phyloP scores from a whole-genome alignment of 768 basidiomycete species.

The Steccherinum ochraceum region DNA sequence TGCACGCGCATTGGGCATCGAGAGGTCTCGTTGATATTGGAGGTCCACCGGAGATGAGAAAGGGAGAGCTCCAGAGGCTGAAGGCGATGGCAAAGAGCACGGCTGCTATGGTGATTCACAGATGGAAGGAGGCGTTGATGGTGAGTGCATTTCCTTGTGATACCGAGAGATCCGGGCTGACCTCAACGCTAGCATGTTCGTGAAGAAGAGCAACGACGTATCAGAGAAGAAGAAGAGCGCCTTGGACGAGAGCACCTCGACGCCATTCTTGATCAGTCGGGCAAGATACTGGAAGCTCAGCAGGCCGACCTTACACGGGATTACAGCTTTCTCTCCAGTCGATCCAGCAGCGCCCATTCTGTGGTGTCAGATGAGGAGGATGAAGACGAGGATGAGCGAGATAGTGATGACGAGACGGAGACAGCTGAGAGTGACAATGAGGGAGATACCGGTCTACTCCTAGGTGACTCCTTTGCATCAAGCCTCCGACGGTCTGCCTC shows the following conservation, averaged over 20 bases:
- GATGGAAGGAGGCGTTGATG: constrained; percentile 87
- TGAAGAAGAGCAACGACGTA: constrained; percentile 54
- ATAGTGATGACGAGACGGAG: constrained; percentile 30
- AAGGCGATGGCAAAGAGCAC: constrained; percentile 66
- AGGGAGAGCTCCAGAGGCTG: constrained; percentile 67
- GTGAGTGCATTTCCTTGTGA: constrained; percentile 38
- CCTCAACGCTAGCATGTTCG: constrained; percentile 53
- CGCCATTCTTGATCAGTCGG: constrained; percentile 85
- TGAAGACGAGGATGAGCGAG: constrained; percentile 24
- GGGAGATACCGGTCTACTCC: neutral
- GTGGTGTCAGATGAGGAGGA: constrained; percentile 14
- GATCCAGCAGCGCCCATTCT: constrained; percentile 47
- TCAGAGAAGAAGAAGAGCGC: constrained; percentile 72
- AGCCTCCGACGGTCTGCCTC: neutral
- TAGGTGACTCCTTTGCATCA: neutral
- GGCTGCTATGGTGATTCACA: constrained; percentile 58
- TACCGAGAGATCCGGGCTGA: neutral
- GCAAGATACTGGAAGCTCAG: constrained; percentile 80
- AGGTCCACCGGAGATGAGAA: constrained; percentile 29
- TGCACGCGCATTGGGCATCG: constrained; percentile 70
- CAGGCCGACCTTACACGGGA: constrained; percentile 60
- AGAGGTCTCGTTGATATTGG: neutral
- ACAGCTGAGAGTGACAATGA: constrained; percentile 1
- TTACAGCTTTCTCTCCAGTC: constrained; percentile 37
- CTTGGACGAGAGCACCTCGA: constrained; percentile 84